phyloP scores from a whole-genome alignment of 345 rosid species.

The Sisymbrium altissimum region DNA sequence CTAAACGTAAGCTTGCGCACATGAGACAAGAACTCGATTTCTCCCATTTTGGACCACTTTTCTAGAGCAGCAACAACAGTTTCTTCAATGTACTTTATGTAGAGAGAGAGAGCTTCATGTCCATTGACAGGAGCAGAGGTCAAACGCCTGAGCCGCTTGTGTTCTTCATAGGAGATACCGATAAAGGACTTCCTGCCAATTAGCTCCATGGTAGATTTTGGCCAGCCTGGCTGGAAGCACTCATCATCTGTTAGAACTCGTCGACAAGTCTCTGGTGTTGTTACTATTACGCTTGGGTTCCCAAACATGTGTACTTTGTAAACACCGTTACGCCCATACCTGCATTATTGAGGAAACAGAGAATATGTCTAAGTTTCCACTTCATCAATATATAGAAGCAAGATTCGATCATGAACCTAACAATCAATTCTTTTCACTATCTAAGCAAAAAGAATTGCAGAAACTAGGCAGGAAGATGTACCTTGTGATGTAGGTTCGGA shows the following conservation, averaged over 20 bases:
- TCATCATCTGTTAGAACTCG: slow-evolving; percentile 67
- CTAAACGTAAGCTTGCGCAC: slow-evolving; percentile 74
- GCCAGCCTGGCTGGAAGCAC: slow-evolving; percentile 83
- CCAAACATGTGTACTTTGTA: slow-evolving; percentile 90
- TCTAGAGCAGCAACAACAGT: slow-evolving; percentile 47
- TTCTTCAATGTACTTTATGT: slow-evolving; percentile 64
- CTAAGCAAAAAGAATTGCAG: background rate
- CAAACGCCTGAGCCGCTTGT: slow-evolving; percentile 75
- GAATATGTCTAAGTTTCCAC: background rate
- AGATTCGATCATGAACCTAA: background rate
- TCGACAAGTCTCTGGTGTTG: slow-evolving; percentile 60
- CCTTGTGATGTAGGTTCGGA: slow-evolving; percentile 43
- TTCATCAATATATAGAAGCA: background rate
- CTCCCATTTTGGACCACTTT: slow-evolving; percentile 64
- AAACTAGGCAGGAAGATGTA: slow-evolving; percentile 12
- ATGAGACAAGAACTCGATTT: slow-evolving; percentile 63
- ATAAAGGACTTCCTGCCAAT: slow-evolving; percentile 79
- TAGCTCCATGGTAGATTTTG: slow-evolving; percentile 54
- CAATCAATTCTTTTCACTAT: background rate
- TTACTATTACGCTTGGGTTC: slow-evolving; percentile 70
- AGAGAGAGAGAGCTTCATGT: slow-evolving; percentile 61
- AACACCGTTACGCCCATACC: slow-evolving; percentile 60
- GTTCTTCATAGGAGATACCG: slow-evolving; percentile 67
- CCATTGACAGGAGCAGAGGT: slow-evolving; percentile 84
- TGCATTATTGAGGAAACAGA: slow-evolving; percentile 26